These are phyloP conservation scores for Microthyrium microscopicum DNA, from an alignment of 2,329 filamentous ascomycete species.

Conservation along the genomic window DNA sequence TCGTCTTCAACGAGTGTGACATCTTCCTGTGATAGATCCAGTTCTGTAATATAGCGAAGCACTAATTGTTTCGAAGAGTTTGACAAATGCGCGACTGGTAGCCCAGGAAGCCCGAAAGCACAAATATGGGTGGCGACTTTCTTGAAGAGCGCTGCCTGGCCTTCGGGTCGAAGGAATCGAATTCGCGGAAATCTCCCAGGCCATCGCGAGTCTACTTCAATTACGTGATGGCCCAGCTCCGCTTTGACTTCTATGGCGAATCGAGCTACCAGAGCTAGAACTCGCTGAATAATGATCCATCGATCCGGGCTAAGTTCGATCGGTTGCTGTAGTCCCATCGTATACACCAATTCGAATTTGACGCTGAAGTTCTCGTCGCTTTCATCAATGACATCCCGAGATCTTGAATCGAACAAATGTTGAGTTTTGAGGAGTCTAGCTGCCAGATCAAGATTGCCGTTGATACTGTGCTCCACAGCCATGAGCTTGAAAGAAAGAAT, in stretches of 20 bases:
- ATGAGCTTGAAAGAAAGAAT: constrained; percentile 45
- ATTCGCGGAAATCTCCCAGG: constrained; percentile 30
- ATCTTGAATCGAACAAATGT: constrained; percentile 26
- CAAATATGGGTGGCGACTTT: constrained; percentile 24
- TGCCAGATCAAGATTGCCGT: neutral
- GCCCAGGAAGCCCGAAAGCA: constrained; percentile 24
- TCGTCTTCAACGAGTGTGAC: constrained; percentile 26
- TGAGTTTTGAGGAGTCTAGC: constrained; percentile 1
- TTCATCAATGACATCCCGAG: constrained; percentile 46
- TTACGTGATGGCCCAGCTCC: constrained; percentile 17
- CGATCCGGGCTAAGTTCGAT: constrained; percentile 38
- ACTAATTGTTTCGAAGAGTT: constrained; percentile 17
- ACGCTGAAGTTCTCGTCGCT: constrained; percentile 22
- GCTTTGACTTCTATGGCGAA: constrained; percentile 18
- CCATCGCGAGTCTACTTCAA: constrained; percentile 25
- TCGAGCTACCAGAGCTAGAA: constrained; percentile 31
- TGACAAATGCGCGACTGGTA: constrained; percentile 27
- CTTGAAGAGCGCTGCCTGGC: constrained; percentile 14
- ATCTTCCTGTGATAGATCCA: constrained; percentile 15
- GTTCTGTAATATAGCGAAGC: constrained; percentile 28
- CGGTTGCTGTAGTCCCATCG: constrained; percentile 23
- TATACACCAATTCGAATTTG: constrained; percentile 20
- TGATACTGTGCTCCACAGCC: constrained; percentile 48
- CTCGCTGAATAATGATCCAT: constrained; percentile 38
- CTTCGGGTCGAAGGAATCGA: constrained; percentile 29